Evolutionary conservation across 2,329 filamentous ascomycete species (phyloP), one percentile per base, ranked within the genome.

Genomic region (Colletotrichum trifolii): DNA sequence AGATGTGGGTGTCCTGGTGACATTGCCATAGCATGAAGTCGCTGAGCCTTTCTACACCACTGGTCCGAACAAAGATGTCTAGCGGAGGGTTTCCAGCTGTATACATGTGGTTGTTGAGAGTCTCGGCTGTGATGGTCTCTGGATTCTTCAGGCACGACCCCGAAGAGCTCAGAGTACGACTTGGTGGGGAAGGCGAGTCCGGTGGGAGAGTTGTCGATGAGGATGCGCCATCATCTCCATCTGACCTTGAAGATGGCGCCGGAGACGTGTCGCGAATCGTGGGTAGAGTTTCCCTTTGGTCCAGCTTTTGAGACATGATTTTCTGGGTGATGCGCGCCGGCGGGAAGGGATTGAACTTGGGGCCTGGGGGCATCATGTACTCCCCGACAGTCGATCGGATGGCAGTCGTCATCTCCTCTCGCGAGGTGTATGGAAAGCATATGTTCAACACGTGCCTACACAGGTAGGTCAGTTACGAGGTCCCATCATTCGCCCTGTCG

Each of bases 1-100:
- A 93, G 69, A 99, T 91, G 66, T 97, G 91, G 0, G 96, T 97
- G 68, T 95, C 85, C 74, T 97, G 88, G 74, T 98, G 94, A 72
- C 93, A 96, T 78, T 99, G 96, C 96, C 96, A 99, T 39, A 99
- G 88, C 94, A 99, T 96, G 73, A 98, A 99, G 76, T 99, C 96
- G 74, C 94, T 97, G 64, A 99, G 82, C 53, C 96, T 87, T 77
- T 94, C 91, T 12, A 99, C 96, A 35, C 94, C 95, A 68, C 94
- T 97, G 5, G 96, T 99, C 54, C 96, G 89, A 54, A 99, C 86
- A 59, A 99, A 89, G 11, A 99, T 85, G 74, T 99, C 96, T 46
- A 98, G 82, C 1, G 96, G 96, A 13, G 96, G 96, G 67, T 92
- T 90, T 57, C 89, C 88, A 53, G 91, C 87, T 4, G 95, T 98